These are phyloP conservation scores for Porphyridium purpureum DNA, from an alignment of 23 red algal species.

Conservation along the genomic window DNA sequence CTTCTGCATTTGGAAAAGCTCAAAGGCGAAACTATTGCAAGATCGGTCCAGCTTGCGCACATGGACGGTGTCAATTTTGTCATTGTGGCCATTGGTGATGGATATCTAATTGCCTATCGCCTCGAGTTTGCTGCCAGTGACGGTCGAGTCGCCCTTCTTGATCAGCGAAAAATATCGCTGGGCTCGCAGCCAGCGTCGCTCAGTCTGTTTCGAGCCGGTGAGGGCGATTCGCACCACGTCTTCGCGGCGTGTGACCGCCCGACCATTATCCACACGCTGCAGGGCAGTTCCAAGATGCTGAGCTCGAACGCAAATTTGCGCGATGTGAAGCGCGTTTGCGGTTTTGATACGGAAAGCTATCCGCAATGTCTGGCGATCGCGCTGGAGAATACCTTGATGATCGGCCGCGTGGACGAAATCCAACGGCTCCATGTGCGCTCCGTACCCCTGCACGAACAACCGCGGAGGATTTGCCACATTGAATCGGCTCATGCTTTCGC, in stretches of 20 bases:
- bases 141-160: slow-evolving; percentile 5
- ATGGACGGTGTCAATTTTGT: slow-evolving; percentile 62
- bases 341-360: slow-evolving; percentile 71
- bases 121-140: slow-evolving; percentile 3
- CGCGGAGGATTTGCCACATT: slow-evolving; percentile 75
- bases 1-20: slow-evolving; percentile 40
- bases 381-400: slow-evolving; percentile 13
- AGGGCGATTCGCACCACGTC: not conserved
- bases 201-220: not conserved
- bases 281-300: slow-evolving; percentile 47
- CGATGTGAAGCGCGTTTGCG: slow-evolving; percentile 67
- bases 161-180: slow-evolving; percentile 55
- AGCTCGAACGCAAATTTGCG: slow-evolving; percentile 81
- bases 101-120: slow-evolving; percentile 33
- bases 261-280: slow-evolving; percentile 61
- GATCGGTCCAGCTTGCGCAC: slow-evolving; percentile 43
- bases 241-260: slow-evolving; percentile 8
- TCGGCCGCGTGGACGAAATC: slow-evolving; percentile 90
- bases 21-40: slow-evolving; percentile 41
- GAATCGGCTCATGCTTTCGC: slow-evolving; percentile 33
- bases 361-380: slow-evolving; percentile 85
- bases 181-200: slow-evolving; percentile 77
- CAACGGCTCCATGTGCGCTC: slow-evolving; percentile 90
- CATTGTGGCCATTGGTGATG: slow-evolving; percentile 47
- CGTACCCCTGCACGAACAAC: slow-evolving; percentile 61